Conservation (phyloP, 192 early-diverging fungal genomes). For the Linnemannia schmuckeri region DNA sequence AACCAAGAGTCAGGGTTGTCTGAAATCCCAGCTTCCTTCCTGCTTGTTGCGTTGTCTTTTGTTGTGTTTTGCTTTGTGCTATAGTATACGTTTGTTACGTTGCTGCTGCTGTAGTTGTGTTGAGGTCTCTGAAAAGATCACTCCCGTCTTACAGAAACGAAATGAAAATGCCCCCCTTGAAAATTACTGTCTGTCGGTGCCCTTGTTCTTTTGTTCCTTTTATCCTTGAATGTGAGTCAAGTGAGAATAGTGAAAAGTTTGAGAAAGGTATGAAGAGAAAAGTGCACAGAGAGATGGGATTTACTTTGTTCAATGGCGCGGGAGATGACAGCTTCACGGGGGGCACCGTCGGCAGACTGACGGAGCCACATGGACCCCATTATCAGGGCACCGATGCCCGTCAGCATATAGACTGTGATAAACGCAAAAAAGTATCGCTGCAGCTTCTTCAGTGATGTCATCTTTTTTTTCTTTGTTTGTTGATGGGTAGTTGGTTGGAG, state of each 20-base stretch:
- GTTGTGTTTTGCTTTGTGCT: too few species aligned
- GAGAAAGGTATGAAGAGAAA: background rate
- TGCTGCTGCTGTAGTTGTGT: background rate
- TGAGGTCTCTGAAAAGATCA: too few species aligned
- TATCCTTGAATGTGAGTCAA: too few species aligned
- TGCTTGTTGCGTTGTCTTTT: too few species aligned
- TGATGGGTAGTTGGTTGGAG: too few species aligned
- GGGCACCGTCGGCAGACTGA: slow-evolving; percentile 45
- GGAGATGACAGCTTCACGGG: slow-evolving; percentile 53
- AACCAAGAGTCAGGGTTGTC: too few species aligned
- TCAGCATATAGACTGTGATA: slow-evolving; percentile 33
- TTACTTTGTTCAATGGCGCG: slow-evolving; percentile 46
- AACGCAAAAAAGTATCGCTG: slow-evolving; percentile 44
- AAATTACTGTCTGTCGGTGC: too few species aligned
- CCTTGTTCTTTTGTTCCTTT: too few species aligned
- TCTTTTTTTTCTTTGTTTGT: background rate
- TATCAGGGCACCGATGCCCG: slow-evolving; percentile 29
- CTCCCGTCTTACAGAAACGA: too few species aligned
- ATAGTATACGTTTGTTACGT: too few species aligned
- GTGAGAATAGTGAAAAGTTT: background rate
- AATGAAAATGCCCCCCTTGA: too few species aligned
- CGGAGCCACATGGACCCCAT: slow-evolving; percentile 43
- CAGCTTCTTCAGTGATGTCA: slow-evolving; percentile 32
- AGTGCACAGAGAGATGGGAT: background rate
- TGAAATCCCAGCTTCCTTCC: too few species aligned